Evolutionary conservation across 2,329 filamentous ascomycete genomes (phyloP), one percentile per base, ranked within the genome.

Genomic region (Penicillium psychrosexuale): DNA sequence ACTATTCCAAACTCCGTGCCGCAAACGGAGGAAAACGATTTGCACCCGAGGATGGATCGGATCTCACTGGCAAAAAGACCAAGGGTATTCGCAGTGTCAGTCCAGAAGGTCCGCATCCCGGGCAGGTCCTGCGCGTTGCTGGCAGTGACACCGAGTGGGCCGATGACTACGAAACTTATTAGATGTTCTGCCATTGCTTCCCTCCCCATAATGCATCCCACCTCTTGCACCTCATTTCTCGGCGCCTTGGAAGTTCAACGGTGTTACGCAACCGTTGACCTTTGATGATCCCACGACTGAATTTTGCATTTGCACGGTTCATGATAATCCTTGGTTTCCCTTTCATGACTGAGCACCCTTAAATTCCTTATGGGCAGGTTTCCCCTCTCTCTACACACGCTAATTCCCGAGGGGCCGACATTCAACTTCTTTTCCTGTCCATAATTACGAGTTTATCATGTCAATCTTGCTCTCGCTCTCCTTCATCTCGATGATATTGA

Each of bases 1-100:
- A 96, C 72, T 90, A 90, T 67, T 88, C 89, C 61, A 91, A 90
- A 72, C 77, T 92, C 51, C 83, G 87, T 54, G 85, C 86, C 31
- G 81, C 86, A 6, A 82, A 84, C 34, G 81, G 52, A 39, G 47
- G 81, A 62, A 92, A 91, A 75, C 82, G 87, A 43, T 79, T 83
- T 59, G 69, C 74, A 15, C 68, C 72, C 37, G 71, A 79, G 55
- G 73, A 74, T 46, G 62, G 65, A 38, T 58, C 66, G 54, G 68
- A 65, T 45, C 56, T 72, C 28, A 65, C 62, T 37, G 74, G 73
- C 4, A 78, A 77, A 62, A 77, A 77, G 58, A 55, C 72, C 36
- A 77, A 73, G 61, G 75, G 77, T 24, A 78, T 81, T 37, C 74
- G 78, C 47, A 77, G 72, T 40, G 76, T 79, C 4, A 78, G 76